Evolutionary conservation across 164 flowering plant species (phyloP).

Genomic region (Kingdonia uniflora): DNA sequence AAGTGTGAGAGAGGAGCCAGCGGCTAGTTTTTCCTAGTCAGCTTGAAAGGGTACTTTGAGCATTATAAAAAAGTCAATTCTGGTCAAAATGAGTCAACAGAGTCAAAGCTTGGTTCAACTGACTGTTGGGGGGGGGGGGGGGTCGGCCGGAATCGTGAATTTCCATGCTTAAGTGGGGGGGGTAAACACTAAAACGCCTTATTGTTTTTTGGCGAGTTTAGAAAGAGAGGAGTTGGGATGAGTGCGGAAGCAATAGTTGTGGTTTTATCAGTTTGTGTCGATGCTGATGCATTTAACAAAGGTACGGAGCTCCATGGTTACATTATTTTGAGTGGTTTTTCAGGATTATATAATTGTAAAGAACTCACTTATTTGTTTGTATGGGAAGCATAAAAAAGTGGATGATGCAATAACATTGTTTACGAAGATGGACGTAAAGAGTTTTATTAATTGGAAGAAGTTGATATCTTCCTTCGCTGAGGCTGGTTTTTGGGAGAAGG

Average conservation of each 20-base stretch:
- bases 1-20: too few species aligned
- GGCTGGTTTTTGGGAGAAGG: constrained; percentile 58
- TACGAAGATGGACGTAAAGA: constrained; percentile 29
- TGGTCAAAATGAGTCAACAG: too few species aligned
- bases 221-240: constrained; percentile 22
- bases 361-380: constrained; percentile 48
- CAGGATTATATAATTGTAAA: constrained; percentile 41
- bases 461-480: constrained; percentile 51
- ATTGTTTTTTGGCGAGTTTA: constrained; percentile 38
- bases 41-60: too few species aligned
- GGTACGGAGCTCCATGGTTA: constrained; percentile 52
- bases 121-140: too few species aligned
- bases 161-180: constrained; percentile 52
- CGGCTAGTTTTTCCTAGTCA: too few species aligned
- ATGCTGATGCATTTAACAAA: constrained; percentile 21
- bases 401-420: constrained; percentile 34
- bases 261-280: constrained; percentile 50
- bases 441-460: constrained; percentile 62
- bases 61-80: too few species aligned
- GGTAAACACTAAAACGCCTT: constrained; percentile 26
- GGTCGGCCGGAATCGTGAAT: constrained; percentile 67
- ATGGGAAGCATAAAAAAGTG: constrained; percentile 46
- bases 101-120: too few species aligned
- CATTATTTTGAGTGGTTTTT: constrained; percentile 45
- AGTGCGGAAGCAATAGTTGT: constrained; percentile 56